Evolutionary conservation across 2,329 filamentous ascomycete genomes (phyloP).

Genomic region (Byssoonygena ceratinophila): DNA sequence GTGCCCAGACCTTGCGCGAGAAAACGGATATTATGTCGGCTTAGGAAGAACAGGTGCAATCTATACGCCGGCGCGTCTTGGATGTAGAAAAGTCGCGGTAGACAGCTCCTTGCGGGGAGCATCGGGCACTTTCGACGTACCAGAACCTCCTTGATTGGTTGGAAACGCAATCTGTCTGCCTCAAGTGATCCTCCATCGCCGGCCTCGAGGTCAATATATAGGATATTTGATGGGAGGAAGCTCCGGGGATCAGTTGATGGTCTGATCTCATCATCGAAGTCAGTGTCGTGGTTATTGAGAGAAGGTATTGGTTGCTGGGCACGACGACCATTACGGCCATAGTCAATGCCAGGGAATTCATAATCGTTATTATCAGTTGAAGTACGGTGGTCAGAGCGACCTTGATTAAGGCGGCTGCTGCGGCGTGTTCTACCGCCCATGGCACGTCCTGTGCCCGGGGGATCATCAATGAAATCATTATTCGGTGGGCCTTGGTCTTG

Average conservation of each 20-base stretch:
- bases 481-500: neutral
- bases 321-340: no score
- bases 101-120: no score
- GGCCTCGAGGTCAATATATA: no score
- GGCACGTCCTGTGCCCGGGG: neutral
- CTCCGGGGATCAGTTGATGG: no score
- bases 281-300: no score
- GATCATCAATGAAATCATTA: slow-evolving; percentile 4
- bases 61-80: neutral
- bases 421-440: neutral
- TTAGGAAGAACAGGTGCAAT: neutral
- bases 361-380: neutral
- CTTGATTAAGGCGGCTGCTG: neutral
- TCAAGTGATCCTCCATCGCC: no score
- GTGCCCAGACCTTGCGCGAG: neutral
- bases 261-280: no score
- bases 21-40: neutral
- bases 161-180: no score
- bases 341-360: neutral
- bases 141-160: no score
- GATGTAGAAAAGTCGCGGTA: neutral
- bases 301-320: no score
- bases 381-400: neutral
- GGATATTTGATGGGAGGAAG: no score
- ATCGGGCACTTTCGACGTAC: no score